These are phyloP conservation scores for Yamagishiella unicocca DNA, from an alignment of 139 green algal genomes.

Conservation along the genomic window DNA sequence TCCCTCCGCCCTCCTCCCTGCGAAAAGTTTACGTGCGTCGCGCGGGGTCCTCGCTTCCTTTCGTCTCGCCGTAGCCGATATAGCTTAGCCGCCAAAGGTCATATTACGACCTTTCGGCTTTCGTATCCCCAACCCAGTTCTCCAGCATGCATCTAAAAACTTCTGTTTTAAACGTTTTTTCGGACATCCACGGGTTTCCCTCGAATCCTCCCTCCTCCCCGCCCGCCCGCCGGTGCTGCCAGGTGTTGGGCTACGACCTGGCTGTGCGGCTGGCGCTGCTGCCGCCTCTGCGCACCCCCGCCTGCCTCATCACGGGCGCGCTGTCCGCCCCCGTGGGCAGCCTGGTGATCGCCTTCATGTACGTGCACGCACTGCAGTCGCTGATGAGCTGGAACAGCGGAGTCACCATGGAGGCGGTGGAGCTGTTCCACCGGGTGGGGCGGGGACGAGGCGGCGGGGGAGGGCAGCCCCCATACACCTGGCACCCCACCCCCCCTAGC, in stretches of 20 bases:
- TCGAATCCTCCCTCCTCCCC: background rate
- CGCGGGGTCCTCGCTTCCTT: too few relatives aligned
- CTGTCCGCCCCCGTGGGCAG: conserved; percentile 27
- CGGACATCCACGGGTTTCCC: too few relatives aligned
- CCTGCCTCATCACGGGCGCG: conserved; percentile 17
- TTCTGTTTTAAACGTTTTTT: too few relatives aligned
- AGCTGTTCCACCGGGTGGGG: conserved; percentile 45
- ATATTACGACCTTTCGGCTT: too few relatives aligned
- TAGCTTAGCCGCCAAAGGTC: too few relatives aligned
- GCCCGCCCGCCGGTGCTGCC: background rate
- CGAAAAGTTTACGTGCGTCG: too few relatives aligned
- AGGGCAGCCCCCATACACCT: too few relatives aligned
- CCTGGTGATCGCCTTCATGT: conserved; percentile 39
- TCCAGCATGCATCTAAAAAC: too few relatives aligned
- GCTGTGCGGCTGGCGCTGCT: conserved; percentile 24
- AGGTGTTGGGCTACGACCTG: conserved; percentile 39
- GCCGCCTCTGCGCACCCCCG: conserved; percentile 10
- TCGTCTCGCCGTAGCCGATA: too few relatives aligned
- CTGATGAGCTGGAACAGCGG: conserved; percentile 49
- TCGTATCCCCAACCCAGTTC: too few relatives aligned
- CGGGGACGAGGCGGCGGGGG: background rate
- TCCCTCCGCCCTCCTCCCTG: too few relatives aligned
- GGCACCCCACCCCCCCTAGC: too few relatives aligned
- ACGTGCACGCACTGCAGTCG: conserved; percentile 16
- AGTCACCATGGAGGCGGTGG: conserved; percentile 42